phyloP scores from a whole-genome alignment of 2,329 filamentous ascomycete species.

The Penicillium fuscoglaucum region DNA sequence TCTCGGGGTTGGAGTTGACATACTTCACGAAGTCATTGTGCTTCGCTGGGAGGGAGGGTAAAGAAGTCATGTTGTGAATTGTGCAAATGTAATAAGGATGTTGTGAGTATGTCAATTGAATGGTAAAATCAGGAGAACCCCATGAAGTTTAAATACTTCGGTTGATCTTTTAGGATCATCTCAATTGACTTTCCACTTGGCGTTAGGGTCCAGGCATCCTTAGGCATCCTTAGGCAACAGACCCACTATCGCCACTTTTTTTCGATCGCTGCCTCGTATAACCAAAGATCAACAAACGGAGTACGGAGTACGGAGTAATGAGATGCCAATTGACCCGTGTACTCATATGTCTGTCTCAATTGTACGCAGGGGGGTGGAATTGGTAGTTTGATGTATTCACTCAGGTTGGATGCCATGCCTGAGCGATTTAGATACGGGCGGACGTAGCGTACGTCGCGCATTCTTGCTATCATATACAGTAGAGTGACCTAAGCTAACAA shows the following conservation, averaged over 20 bases:
- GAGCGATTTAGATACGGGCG: no score
- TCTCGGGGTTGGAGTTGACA: slow-evolving; percentile 26
- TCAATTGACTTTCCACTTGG: neutral
- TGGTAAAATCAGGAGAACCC: neutral
- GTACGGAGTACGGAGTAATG: no score
- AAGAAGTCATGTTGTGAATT: slow-evolving; percentile 9
- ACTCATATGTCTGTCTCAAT: neutral
- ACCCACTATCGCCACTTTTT: neutral
- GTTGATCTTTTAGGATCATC: neutral
- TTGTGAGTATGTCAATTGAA: neutral
- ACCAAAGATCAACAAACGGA: neutral
- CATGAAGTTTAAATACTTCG: neutral
- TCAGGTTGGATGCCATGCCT: no score
- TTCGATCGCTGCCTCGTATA: neutral
- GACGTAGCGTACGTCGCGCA: no score
- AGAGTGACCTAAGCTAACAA: no score
- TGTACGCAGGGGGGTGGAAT: no score
- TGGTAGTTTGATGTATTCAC: no score
- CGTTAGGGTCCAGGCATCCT: slow-evolving; percentile 4
- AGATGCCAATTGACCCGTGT: neutral
- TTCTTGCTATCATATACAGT: no score
- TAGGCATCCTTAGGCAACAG: slow-evolving; percentile 11
- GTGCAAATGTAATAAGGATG: neutral
- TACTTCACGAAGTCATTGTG: slow-evolving; percentile 32
- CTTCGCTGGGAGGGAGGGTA: slow-evolving; percentile 32